Evolutionary conservation across 345 rosid species (phyloP).

Genomic region (Aquilaria sinensis): DNA sequence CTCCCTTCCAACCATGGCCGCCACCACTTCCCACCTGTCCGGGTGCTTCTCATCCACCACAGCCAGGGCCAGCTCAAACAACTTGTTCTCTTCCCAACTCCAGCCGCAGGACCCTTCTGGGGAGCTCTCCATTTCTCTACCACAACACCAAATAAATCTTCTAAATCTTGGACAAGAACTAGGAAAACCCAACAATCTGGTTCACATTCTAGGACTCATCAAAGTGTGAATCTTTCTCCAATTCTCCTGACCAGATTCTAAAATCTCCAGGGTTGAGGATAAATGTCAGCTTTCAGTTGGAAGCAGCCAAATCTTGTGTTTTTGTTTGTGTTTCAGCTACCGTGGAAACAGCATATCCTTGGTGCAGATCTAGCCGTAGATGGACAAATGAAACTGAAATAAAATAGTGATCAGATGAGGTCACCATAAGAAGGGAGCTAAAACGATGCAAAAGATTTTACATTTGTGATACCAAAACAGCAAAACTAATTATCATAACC

Average conservation of each 20-base stretch:
- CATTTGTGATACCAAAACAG: constrained; percentile 19
- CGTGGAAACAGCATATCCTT: constrained; percentile 5
- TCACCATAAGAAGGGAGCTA: constrained; percentile 1
- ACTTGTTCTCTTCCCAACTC: constrained; percentile 83
- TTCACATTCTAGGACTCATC: constrained; percentile 31
- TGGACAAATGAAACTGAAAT: constrained; percentile 1
- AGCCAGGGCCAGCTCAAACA: constrained; percentile 63
- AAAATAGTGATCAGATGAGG: constrained; percentile 9
- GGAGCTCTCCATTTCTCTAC: constrained; percentile 26
- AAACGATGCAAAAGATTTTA: too few species aligned
- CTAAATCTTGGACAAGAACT: constrained; percentile 7
- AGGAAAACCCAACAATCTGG: constrained; percentile 2
- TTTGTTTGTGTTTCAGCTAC: constrained; percentile 21
- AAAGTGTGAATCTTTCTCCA: constrained; percentile 26
- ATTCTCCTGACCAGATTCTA: constrained; percentile 25
- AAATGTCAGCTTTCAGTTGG: constrained; percentile 22
- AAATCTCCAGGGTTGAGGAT: constrained; percentile 14
- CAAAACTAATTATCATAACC: constrained; percentile 26
- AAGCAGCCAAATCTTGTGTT: constrained; percentile 17
- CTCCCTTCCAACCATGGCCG: constrained; percentile 56
- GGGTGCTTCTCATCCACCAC: constrained; percentile 57
- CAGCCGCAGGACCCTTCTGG: constrained; percentile 35
- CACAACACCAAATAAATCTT: neutral
- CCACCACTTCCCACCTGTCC: constrained; percentile 54
- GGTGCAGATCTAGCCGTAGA: constrained; percentile 23